Evolutionary conservation across 352 stramenopile species (phyloP), one percentile per base, ranked within the genome.

Genomic region (Phytophthora melonis): DNA sequence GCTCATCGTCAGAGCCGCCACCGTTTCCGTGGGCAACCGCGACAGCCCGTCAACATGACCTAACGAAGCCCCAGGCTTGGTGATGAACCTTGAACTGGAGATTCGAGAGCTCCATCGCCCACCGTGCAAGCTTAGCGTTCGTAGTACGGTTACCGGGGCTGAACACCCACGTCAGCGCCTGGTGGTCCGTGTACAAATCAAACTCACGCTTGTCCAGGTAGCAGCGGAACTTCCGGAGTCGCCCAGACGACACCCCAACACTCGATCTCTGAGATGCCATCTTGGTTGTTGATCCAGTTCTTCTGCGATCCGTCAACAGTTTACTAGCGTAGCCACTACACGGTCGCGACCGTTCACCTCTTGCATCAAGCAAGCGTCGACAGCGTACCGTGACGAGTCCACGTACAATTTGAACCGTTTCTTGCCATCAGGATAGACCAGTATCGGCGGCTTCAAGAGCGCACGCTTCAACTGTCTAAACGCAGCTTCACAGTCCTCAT

Each of bases 1-100:
- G 11, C 7, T 11, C 19, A 53, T 34, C 1, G 25, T n/a, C 3
- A 68, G 23, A 10, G 53, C 60, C 2, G 18, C 39, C 21, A 67
- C 49, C 16, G 49, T 13, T 1, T 27, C 32, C 13, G 6, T 16
- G 1, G 49, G 60, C 11, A 67, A 27, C n/a, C 47, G 49, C 6
- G 60, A 59, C n/a, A 67, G 16, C 27, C 60, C 60, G n/a, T 67
- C 60, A 4, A 56, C 61, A 41, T 68, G 61, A 1, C 34, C 50
- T 32, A 68, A 45, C 6, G 41, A n/a, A 5, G 32, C 60, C 8
- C 50, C 50, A 7, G 61, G 30, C 11, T 60, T 60, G n/a, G 16
- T 61, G 61, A 25, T 60, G 49, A 1, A 68, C 50, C 18, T 61
- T 60, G 13, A 57, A 63, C 36, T 53, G 36, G 0, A 53, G 19